phyloP scores from a whole-genome alignment of 1,284 basidiomycete genomes.

The Trichosporon coremiiforme region DNA sequence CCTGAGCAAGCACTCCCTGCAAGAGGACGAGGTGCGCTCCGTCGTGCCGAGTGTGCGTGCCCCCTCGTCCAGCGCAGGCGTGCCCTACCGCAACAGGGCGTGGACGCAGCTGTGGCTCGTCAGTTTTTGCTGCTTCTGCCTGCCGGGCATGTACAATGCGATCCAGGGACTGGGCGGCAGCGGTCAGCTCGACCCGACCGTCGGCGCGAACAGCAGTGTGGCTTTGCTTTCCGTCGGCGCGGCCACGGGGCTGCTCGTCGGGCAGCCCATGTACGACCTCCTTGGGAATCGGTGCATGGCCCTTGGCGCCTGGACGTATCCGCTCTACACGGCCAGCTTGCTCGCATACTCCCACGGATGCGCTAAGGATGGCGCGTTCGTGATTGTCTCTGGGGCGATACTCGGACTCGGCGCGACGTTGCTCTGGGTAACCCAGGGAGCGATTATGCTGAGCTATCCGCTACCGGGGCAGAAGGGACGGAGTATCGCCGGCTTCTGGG shows the following conservation, averaged over 20 bases:
- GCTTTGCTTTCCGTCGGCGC: constrained; percentile 34
- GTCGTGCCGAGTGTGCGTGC: no score
- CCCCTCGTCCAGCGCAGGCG: neutral
- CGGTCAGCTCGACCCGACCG: constrained; percentile 35
- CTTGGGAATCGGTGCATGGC: constrained; percentile 31
- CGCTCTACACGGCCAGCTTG: constrained; percentile 33
- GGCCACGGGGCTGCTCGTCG: constrained; percentile 32
- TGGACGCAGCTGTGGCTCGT: constrained; percentile 36
- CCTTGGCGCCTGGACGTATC: constrained; percentile 35
- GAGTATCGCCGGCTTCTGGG: constrained; percentile 72
- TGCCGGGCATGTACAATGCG: constrained; percentile 35
- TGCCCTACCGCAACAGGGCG: neutral
- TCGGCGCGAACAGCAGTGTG: constrained; percentile 33
- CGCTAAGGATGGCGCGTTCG: constrained; percentile 63
- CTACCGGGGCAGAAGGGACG: constrained; percentile 72
- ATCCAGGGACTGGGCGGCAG: constrained; percentile 33
- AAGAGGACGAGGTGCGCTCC: neutral
- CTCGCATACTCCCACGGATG: constrained; percentile 61
- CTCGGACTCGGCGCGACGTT: constrained; percentile 80
- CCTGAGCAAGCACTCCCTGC: neutral
- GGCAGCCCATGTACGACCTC: constrained; percentile 34
- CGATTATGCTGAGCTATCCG: constrained; percentile 79
- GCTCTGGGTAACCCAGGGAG: constrained; percentile 83
- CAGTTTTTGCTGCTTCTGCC: constrained; percentile 33
- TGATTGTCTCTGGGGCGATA: constrained; percentile 74